Evolutionary conservation across 139 green algal genomes (phyloP).

Genomic region (Monoraphidium neglectum): DNA sequence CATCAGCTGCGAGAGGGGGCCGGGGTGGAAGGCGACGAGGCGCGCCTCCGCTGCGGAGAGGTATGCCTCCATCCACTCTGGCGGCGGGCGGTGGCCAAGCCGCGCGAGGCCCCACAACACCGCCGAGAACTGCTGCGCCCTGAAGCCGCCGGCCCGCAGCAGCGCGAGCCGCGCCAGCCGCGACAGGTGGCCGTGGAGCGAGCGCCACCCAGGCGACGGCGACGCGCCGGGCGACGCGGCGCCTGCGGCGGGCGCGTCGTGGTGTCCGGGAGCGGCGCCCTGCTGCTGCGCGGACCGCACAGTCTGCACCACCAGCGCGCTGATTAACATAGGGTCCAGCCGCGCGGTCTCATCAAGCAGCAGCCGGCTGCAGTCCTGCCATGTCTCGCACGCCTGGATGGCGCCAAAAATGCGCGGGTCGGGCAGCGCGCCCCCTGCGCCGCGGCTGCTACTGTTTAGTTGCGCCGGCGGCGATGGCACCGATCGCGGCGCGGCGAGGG

Average conservation of each 20-base stretch:
- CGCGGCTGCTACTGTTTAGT: no score
- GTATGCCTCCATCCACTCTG: not conserved
- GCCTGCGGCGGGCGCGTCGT: not conserved
- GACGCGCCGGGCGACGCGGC: not conserved
- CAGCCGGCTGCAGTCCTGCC: slow-evolving; percentile 16
- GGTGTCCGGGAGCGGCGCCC: not conserved
- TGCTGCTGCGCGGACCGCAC: not conserved
- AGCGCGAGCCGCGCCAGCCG: slow-evolving; percentile 6
- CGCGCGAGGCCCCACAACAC: slow-evolving; percentile 33
- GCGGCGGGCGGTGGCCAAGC: not conserved
- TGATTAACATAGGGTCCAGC: slow-evolving; percentile 28
- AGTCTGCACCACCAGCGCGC: slow-evolving; percentile 14
- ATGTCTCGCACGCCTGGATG: slow-evolving; percentile 16
- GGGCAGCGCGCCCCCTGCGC: not conserved
- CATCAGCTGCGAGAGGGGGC: slow-evolving; percentile 9
- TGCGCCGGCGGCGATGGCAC: no score
- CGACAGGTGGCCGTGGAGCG: not conserved
- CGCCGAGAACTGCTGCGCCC: slow-evolving; percentile 29
- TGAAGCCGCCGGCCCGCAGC: slow-evolving; percentile 4
- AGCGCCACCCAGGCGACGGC: not conserved
- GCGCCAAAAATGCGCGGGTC: slow-evolving; percentile 7
- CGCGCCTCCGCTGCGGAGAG: slow-evolving; percentile 5
- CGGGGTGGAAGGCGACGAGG: slow-evolving; percentile 5
- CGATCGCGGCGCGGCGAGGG: no score
- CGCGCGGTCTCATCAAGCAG: not conserved